Evolutionary conservation across 371 early-diverging fungal species (phyloP), one percentile per base, ranked within the genome.

Genomic region (Thermomucor indicae-seudaticae): DNA sequence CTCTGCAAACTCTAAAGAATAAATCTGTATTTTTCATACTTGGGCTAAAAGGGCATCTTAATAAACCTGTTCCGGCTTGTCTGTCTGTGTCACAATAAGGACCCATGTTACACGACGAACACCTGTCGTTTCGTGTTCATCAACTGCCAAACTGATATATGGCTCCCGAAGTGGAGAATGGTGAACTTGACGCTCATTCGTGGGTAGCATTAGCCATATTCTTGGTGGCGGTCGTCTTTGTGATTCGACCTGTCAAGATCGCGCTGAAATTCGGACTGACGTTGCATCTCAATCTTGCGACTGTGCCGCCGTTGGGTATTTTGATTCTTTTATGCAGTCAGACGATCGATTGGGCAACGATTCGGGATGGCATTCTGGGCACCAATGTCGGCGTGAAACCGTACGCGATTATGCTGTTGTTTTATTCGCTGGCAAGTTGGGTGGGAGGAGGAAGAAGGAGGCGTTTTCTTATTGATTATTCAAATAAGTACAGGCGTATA

Each of bases 381-480:
- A 64, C 73, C 12, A 54, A 54, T 12, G 61, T 73, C 7, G 80
- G 76, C 20, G 78, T 91, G n/a, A 68, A 87, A 57, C 92, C 90
- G 0, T 90, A 86, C 62, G 78, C 88, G 5, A 80, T 89, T 6
- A 66, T 89, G 53, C 76, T 89, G n/a, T 71, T 91, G 10, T 80
- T 89, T 37, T 84, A 85, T 58, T 80, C 88, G 1, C 67, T 89
- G 72, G 87, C 78, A 70, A 50, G 65, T 44, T 10, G 11, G 28
- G 19, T 16, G 22, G 34, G 30, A 17, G 31, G 34, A 46, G 19
- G 24, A 49, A 24, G 24, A 34, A 22, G 6, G 4, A n/a, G 22
- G n/a, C 23, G 10, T 16, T 14, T 20, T 4, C n/a, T 30, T 24
- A 44, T 49, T 30, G 16, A 14, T 24, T 22, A 24, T 6, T 22